phyloP scores from a whole-genome alignment of 441 rosid species.

The Mallotus repandus region DNA sequence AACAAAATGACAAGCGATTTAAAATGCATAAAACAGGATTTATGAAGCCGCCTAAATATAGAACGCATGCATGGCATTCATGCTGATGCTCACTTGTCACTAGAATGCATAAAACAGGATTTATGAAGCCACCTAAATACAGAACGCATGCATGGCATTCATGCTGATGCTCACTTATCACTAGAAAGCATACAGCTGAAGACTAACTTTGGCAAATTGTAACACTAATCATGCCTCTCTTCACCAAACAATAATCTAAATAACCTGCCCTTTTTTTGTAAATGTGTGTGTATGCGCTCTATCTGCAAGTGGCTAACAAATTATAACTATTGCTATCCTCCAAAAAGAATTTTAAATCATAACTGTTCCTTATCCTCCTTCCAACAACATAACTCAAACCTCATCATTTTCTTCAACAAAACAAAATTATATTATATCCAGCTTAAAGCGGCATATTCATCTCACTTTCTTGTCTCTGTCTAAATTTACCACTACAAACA shows the following conservation, averaged over 20 bases:
- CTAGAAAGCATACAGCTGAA: background rate
- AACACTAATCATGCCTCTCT: too few relatives aligned
- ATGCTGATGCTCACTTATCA: background rate
- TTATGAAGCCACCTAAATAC: background rate
- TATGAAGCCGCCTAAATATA: background rate
- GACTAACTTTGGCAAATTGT: too few relatives aligned
- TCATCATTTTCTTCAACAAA: background rate
- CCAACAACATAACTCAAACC: background rate
- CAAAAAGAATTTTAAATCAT: background rate
- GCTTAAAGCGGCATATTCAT: background rate
- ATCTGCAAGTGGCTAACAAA: too few relatives aligned
- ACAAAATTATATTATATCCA: background rate
- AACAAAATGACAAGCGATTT: background rate
- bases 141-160: too few relatives aligned
- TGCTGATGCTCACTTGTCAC: background rate
- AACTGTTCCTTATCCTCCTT: background rate
- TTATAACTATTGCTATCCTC: background rate
- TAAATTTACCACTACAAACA: background rate
- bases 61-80: background rate
- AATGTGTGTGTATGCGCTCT: too few relatives aligned
- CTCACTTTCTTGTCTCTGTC: background rate
- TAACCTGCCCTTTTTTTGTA: too few relatives aligned
- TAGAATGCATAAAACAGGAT: background rate
- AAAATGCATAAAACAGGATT: background rate
- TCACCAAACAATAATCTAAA: too few relatives aligned